phyloP scores from a whole-genome alignment of 192 early-diverging fungal genomes.

The Anaeromyces robustus region DNA sequence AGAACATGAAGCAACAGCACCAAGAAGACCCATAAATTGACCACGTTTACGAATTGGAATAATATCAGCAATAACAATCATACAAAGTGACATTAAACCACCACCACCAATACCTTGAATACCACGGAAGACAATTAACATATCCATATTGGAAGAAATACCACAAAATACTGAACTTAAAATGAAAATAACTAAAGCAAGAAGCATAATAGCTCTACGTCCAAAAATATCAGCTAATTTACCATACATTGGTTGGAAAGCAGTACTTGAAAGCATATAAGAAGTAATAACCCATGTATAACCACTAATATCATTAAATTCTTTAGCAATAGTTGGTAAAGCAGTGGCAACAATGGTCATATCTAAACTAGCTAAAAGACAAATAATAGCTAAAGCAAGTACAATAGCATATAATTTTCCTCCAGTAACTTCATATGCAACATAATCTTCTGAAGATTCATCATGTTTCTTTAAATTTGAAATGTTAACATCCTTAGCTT shows the following conservation, averaged over 20 bases:
- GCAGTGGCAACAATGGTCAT: constrained; percentile 71
- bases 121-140: constrained; percentile 58
- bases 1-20: constrained; percentile 38
- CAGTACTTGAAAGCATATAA: constrained; percentile 21
- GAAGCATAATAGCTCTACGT: constrained; percentile 58
- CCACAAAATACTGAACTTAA: constrained; percentile 75
- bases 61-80: constrained; percentile 77
- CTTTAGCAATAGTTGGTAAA: constrained; percentile 46
- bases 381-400: background rate
- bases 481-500: too few species aligned
- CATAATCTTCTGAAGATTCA: background rate
- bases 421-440: background rate
- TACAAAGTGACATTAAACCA: constrained; percentile 51
- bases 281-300: background rate
- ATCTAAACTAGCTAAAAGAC: constrained; percentile 52
- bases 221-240: constrained; percentile 88
- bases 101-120: constrained; percentile 75
- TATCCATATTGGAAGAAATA: constrained; percentile 27
- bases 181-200: constrained; percentile 61
- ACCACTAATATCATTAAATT: constrained; percentile 28
- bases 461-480: background rate
- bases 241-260: constrained; percentile 60
- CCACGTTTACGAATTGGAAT: constrained; percentile 64
- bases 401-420: background rate
- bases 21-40: constrained; percentile 62